Evolutionary conservation across 306 rosid species (phyloP).

Genomic region (Betula pendula): DNA sequence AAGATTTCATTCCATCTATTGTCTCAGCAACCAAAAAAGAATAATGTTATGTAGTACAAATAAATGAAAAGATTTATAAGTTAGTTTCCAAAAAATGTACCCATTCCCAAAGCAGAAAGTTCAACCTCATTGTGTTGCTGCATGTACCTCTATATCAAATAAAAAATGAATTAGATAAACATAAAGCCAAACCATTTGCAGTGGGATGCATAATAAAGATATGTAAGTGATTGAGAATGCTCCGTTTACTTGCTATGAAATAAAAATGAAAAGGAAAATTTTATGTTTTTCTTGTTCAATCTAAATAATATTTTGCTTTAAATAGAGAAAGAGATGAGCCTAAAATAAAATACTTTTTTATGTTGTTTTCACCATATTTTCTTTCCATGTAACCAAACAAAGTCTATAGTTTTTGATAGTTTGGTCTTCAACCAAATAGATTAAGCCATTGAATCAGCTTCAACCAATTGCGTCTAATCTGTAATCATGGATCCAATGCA

Average conservation of each 20-base stretch:
- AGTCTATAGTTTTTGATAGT: too few species aligned
- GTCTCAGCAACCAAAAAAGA: not conserved
- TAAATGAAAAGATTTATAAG: not conserved
- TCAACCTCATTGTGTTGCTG: conserved; percentile 96
- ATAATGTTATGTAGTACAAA: not conserved
- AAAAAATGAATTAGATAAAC: conserved; percentile 12
- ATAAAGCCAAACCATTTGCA: not conserved
- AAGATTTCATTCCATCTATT: not conserved
- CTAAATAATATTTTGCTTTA: too few species aligned
- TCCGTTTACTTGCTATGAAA: too few species aligned
- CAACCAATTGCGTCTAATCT: too few species aligned
- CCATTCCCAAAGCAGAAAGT: conserved; percentile 98
- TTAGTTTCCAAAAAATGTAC: conserved; percentile 35
- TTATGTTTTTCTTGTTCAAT: too few species aligned
- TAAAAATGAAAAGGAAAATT: too few species aligned
- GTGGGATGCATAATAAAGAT: too few species aligned
- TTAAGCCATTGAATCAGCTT: too few species aligned
- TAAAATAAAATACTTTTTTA: not conserved
- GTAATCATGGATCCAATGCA: not conserved
- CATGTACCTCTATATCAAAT: conserved; percentile 78
- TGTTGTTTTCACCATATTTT: not conserved
- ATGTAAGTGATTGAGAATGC: too few species aligned
- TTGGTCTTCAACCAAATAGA: not conserved
- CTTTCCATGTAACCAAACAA: not conserved
- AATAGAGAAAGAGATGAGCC: not conserved